Conservation (phyloP, 768 basidiomycete species). For the Mycena capillaripes region DNA sequence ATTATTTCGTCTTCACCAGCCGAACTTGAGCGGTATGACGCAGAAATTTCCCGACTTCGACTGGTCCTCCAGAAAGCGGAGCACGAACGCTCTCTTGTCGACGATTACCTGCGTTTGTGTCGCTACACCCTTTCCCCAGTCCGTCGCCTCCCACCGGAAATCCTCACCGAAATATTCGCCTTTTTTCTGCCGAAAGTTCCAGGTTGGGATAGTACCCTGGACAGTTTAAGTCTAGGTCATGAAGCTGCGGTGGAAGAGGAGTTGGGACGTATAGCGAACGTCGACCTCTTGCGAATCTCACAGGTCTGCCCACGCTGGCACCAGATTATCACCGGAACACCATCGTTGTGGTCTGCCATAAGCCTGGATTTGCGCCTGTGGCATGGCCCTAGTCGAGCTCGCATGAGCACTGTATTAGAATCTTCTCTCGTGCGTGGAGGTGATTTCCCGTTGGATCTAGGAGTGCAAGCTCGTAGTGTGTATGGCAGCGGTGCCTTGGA, state of each 20-base stretch:
- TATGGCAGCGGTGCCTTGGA: neutral
- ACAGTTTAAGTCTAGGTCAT: neutral
- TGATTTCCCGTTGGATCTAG: neutral
- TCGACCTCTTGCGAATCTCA: constrained; percentile 7
- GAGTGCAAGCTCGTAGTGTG: neutral
- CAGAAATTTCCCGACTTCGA: neutral
- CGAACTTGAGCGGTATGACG: neutral
- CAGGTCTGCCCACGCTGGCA: constrained; percentile 23
- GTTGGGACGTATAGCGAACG: neutral
- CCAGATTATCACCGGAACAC: constrained; percentile 1
- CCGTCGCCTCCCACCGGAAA: constrained; percentile 7
- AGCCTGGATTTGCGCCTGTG: neutral
- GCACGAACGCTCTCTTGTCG: neutral
- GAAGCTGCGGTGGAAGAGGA: neutral
- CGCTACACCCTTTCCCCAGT: constrained; percentile 4
- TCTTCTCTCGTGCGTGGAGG: constrained; percentile 2
- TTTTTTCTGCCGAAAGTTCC: neutral
- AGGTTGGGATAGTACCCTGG: neutral
- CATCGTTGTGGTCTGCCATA: constrained; percentile 2
- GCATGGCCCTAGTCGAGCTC: neutral
- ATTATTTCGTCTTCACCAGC: neutral
- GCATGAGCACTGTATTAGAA: neutral
- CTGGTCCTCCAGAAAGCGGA: neutral
- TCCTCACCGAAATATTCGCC: constrained; percentile 11
- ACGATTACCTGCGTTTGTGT: neutral